phyloP scores from a whole-genome alignment of 2,329 filamentous ascomycete species.

The Stachybotrys chartarum region DNA sequence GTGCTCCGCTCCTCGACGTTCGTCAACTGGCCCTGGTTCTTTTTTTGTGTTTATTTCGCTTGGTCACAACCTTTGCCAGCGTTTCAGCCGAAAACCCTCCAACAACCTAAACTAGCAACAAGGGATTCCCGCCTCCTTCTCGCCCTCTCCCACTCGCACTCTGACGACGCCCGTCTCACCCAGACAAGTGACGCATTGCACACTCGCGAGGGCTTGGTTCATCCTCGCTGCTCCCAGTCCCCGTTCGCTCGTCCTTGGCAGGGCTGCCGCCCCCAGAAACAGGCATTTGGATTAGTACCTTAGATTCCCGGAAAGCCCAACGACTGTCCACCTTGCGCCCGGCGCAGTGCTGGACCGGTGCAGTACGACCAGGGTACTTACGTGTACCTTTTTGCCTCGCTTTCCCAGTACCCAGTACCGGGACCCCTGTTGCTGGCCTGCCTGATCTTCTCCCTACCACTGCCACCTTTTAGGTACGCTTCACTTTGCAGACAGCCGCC shows the following conservation, averaged over 20 bases:
- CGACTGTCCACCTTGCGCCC: too few relatives aligned
- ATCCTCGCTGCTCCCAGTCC: too few relatives aligned
- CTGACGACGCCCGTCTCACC: background rate
- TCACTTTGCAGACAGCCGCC: background rate
- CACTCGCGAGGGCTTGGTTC: too few relatives aligned
- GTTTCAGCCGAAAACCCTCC: constrained; percentile 1
- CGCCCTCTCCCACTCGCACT: background rate
- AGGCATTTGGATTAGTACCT: too few relatives aligned
- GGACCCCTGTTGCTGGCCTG: background rate
- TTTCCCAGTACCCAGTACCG: background rate
- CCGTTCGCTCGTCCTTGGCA: too few relatives aligned
- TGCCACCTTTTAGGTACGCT: background rate
- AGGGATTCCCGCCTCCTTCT: background rate
- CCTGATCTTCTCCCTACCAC: background rate
- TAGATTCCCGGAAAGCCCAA: too few relatives aligned
- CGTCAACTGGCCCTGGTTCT: background rate
- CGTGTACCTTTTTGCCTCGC: background rate
- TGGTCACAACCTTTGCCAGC: background rate
- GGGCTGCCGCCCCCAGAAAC: too few relatives aligned
- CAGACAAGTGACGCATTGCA: background rate
- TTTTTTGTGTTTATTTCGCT: background rate
- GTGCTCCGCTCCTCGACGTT: background rate
- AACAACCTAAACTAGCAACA: background rate
- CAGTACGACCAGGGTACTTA: background rate
- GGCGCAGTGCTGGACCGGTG: background rate